Evolutionary conservation across 108 stramenopile species (phyloP).

Genomic region (Pseudonitzschia pungens): DNA sequence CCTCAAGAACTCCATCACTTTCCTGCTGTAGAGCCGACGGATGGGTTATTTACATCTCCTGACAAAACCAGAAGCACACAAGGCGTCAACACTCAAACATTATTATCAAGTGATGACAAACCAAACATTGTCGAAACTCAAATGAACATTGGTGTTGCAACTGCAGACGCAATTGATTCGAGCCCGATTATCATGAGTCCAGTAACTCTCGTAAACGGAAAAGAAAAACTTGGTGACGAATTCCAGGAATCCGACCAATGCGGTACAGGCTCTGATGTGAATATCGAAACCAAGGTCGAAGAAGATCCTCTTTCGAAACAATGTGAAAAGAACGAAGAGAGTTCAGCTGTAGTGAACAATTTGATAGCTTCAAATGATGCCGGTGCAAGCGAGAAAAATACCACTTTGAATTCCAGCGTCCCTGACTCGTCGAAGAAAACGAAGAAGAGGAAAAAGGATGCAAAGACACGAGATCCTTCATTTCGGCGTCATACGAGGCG

Average conservation of each 20-base stretch:
- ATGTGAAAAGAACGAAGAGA: not conserved
- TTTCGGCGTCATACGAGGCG: conserved; percentile 25
- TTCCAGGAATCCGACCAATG: not conserved
- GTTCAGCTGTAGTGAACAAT: not conserved
- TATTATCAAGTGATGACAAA: not conserved
- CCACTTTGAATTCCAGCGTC: not conserved
- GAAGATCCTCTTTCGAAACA: not conserved
- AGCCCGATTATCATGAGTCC: too few relatives aligned
- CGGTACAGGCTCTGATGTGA: not conserved
- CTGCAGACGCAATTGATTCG: not conserved
- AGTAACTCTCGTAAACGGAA: too few relatives aligned
- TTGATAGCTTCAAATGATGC: not conserved
- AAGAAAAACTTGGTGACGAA: not conserved
- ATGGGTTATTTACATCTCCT: not conserved
- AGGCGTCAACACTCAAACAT: not conserved
- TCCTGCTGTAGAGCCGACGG: not conserved
- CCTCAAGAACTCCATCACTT: not conserved
- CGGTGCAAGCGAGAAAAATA: not conserved
- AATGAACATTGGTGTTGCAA: not conserved
- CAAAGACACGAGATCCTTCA: conserved; percentile 1
- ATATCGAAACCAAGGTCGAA: not conserved
- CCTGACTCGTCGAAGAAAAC: conserved; percentile 1
- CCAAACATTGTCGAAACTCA: not conserved
- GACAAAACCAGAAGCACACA: not conserved
- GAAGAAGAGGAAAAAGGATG: conserved; percentile 4